Evolutionary conservation across 306 rosid genomes (phyloP).

Genomic region (Fragaria iinumae): DNA sequence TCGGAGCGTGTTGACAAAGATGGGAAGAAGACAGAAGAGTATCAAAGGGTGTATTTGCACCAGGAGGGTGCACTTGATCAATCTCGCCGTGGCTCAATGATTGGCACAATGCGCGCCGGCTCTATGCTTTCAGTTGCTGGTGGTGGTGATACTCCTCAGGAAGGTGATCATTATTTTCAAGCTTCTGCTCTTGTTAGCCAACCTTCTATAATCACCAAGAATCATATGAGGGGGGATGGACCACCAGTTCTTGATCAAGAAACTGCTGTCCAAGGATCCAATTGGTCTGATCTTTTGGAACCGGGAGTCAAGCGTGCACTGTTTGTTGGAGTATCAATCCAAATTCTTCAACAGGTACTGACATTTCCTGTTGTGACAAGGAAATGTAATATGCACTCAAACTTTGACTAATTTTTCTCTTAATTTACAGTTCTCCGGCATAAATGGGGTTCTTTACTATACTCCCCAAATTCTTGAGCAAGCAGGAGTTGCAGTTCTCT

Average conservation of each 20-base stretch:
- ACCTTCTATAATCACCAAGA: slow-evolving; percentile 25
- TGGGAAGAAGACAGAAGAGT: slow-evolving; percentile 40
- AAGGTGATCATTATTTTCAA: slow-evolving; percentile 25
- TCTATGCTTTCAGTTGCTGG: slow-evolving; percentile 33
- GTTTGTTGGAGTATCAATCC: slow-evolving; percentile 36
- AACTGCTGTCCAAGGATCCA: slow-evolving; percentile 26
- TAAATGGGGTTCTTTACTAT: slow-evolving; percentile 45
- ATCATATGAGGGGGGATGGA: slow-evolving; percentile 19
- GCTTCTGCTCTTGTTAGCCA: slow-evolving; percentile 48
- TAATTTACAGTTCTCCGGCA: slow-evolving; percentile 38
- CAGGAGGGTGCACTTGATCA: slow-evolving; percentile 29
- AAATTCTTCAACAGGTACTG: slow-evolving; percentile 43
- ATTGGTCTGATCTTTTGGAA: slow-evolving; percentile 39
- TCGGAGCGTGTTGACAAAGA: slow-evolving; percentile 28
- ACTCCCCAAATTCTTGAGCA: slow-evolving; percentile 46
- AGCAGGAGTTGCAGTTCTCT: slow-evolving; percentile 44
- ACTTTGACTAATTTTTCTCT: neutral
- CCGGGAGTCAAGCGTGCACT: slow-evolving; percentile 44
- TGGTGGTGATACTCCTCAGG: slow-evolving; percentile 25
- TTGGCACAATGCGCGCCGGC: slow-evolving; percentile 17
- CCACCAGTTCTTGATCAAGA: slow-evolving; percentile 28
- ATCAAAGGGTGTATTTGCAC: slow-evolving; percentile 39
- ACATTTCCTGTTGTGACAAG: neutral
- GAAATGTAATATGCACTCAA: neutral
- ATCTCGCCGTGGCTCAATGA: slow-evolving; percentile 26